Evolutionary conservation across 1,284 basidiomycete species (phyloP).

Genomic region (Fomitopsis palustris): DNA sequence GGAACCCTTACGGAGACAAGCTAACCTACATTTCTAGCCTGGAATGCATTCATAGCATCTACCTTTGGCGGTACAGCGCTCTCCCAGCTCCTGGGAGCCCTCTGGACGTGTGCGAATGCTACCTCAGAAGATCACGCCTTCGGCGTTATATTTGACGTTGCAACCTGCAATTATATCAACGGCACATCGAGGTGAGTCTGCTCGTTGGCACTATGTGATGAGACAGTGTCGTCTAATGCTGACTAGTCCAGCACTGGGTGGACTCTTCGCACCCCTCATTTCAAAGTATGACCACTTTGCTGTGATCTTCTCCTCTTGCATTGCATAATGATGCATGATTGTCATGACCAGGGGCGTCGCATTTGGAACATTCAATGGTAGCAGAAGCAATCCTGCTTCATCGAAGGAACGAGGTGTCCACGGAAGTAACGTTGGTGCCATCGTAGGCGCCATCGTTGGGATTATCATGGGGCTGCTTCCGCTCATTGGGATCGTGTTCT

Average conservation of each 20-base stretch:
- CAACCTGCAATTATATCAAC: constrained; percentile 1
- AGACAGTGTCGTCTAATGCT: background rate
- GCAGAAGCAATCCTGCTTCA: constrained; percentile 6
- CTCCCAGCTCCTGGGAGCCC: constrained; percentile 12
- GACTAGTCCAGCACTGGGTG: constrained; percentile 16
- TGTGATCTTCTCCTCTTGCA: too few species aligned
- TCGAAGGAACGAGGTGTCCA: background rate
- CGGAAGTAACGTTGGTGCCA: constrained; percentile 6
- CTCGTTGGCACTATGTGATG: background rate
- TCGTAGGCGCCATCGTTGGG: constrained; percentile 18
- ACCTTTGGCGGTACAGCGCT: constrained; percentile 13
- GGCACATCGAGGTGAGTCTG: constrained; percentile 16
- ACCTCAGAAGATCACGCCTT: constrained; percentile 11
- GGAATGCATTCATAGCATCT: constrained; percentile 23
- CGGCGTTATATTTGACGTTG: constrained; percentile 13
- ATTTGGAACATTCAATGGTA: background rate
- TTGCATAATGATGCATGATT: background rate
- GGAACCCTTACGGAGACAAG: too few species aligned
- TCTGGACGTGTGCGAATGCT: constrained; percentile 20
- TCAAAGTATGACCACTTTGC: background rate
- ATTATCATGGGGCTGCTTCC: constrained; percentile 9
- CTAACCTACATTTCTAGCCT: constrained; percentile 12
- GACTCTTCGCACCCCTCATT: background rate
- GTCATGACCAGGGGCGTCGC: background rate
- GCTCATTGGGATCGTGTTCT: constrained; percentile 2